Percentiles rank a stretch among this genome's conserved stretches.
Conservation (phyloP, 345 rosid genomes). For the Lepidium didymum region DNA sequence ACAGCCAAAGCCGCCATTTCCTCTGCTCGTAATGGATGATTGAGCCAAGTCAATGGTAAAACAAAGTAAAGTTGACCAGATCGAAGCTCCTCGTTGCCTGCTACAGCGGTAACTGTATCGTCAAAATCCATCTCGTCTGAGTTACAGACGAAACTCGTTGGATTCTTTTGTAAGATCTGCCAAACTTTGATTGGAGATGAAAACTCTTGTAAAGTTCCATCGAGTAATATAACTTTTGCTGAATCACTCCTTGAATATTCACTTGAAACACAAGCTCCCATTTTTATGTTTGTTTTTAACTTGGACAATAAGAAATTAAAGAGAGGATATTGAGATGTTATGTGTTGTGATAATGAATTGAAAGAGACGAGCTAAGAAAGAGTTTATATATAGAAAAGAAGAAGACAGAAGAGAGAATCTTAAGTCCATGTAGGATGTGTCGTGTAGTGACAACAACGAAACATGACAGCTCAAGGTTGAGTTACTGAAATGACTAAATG, state of each 20-base stretch:
- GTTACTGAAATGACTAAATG: background rate
- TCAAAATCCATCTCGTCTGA: constrained; percentile 97
- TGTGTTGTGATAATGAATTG: constrained; percentile 18
- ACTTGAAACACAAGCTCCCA: constrained; percentile 93
- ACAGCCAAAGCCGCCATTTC: constrained; percentile 99
- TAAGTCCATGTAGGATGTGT: constrained; percentile 24
- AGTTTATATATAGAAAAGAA: constrained; percentile 21
- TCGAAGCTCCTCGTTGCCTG: constrained; percentile 63
- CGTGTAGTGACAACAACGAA: constrained; percentile 15
- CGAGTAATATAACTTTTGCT: constrained; percentile 65
- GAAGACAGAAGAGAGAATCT: constrained; percentile 23
- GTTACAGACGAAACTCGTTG: constrained; percentile 72
- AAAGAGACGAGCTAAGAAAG: constrained; percentile 4
- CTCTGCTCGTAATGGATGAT: constrained; percentile 57
- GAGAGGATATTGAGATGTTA: background rate
- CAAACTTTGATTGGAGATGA: constrained; percentile 76
- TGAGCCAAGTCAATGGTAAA: constrained; percentile 56
- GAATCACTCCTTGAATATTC: constrained; percentile 51
- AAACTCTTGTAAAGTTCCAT: constrained; percentile 73
- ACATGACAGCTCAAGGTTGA: constrained; percentile 26
- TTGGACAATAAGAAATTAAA: too few relatives aligned
- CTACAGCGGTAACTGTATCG: constrained; percentile 60
- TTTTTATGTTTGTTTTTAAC: too few relatives aligned
- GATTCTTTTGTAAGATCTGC: constrained; percentile 52
- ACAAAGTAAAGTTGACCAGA: constrained; percentile 91